Percentiles rank a stretch among this genome's conserved stretches.
These are phyloP conservation scores for Solanum dulcamara DNA, from an alignment of 257 asterid genomes.

Conservation along the genomic window DNA sequence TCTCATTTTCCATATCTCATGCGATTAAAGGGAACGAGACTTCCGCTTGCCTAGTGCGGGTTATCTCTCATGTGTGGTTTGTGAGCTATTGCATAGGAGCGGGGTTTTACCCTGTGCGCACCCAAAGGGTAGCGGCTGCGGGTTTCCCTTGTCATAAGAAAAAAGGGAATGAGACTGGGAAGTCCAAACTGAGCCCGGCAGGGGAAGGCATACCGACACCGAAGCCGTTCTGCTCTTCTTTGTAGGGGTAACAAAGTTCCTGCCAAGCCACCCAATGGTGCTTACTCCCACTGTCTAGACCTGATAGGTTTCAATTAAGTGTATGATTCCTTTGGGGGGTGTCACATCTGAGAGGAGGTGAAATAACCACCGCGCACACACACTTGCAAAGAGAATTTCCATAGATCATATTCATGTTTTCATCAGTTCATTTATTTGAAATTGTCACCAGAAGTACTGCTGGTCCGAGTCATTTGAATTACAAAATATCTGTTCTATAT, in stretches of 20 bases:
- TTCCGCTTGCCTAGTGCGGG: too few relatives aligned
- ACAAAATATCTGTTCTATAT: background rate
- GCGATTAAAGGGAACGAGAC: too few relatives aligned
- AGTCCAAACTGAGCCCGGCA: too few relatives aligned
- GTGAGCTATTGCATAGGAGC: too few relatives aligned
- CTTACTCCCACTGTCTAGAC: background rate
- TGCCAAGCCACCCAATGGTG: background rate
- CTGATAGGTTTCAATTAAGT: background rate
- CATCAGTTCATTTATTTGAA: background rate
- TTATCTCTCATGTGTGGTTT: too few relatives aligned
- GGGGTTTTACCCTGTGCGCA: too few relatives aligned
- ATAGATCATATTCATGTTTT: background rate
- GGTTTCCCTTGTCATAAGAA: too few relatives aligned
- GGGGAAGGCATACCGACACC: too few relatives aligned
- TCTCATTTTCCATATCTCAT: too few relatives aligned
- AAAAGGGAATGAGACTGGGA: too few relatives aligned
- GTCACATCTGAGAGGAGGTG: background rate
- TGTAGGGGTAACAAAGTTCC: background rate
- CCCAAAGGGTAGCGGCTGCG: too few relatives aligned
- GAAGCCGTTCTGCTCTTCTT: background rate
- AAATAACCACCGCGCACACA: background rate
- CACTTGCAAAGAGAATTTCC: background rate
- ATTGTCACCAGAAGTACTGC: background rate
- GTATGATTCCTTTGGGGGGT: background rate
- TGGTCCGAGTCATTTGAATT: background rate